phyloP scores from a whole-genome alignment of 2,329 filamentous ascomycete species.

The Westerdykella sp. region DNA sequence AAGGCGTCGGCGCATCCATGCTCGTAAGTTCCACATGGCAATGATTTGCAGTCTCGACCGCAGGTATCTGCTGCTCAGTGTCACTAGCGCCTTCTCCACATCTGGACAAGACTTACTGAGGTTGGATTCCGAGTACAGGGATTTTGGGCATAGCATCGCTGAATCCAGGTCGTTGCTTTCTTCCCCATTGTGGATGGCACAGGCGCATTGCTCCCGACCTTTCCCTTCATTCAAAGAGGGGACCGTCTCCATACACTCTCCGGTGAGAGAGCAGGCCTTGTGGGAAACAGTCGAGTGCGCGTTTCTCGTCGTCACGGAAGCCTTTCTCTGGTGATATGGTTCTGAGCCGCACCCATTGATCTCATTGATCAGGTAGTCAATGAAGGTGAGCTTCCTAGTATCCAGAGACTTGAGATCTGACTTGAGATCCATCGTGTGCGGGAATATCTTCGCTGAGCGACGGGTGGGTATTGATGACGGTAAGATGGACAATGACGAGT shows the following conservation, averaged over 20 bases:
- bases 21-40: not conserved
- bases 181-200: too few relatives aligned
- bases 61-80: not conserved
- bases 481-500: constrained; percentile 10
- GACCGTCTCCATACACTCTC: too few relatives aligned
- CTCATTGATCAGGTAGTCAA: constrained; percentile 24
- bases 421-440: not conserved
- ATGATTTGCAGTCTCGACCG: not conserved
- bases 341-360: constrained; percentile 11
- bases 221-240: too few relatives aligned
- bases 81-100: too few relatives aligned
- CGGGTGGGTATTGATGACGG: constrained; percentile 15
- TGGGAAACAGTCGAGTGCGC: not conserved
- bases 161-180: not conserved
- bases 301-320: not conserved
- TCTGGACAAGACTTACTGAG: too few relatives aligned
- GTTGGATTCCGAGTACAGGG: too few relatives aligned
- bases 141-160: too few relatives aligned
- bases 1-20: not conserved
- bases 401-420: too few relatives aligned
- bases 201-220: too few relatives aligned
- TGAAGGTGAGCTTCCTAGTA: constrained; percentile 6
- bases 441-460: constrained; percentile 9
- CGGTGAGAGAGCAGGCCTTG: not conserved
- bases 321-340: not conserved